These are phyloP conservation scores for Fusarium piperis DNA, from an alignment of 2,329 filamentous ascomycete species.

Conservation along the genomic window DNA sequence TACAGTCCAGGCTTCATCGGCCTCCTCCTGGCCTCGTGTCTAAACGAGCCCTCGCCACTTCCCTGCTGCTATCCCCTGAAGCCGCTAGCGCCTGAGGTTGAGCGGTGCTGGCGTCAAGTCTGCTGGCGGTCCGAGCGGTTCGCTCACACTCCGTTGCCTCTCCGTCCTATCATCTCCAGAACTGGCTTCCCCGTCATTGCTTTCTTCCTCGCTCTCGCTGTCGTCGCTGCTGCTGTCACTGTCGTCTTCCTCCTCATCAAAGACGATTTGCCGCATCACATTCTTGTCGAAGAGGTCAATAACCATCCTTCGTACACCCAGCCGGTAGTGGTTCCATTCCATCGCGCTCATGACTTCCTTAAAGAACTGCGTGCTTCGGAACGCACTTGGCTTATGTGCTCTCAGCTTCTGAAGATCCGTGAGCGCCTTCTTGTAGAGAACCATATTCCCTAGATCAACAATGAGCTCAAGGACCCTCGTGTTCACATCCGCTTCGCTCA, in stretches of 20 bases:
- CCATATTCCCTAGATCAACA: constrained; percentile 90
- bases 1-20: constrained; percentile 26
- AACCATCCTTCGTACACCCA: constrained; percentile 88
- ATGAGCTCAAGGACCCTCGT: constrained; percentile 87
- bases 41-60: background rate
- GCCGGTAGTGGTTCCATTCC: constrained; percentile 87
- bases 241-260: constrained; percentile 63
- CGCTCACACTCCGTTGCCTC: constrained; percentile 64
- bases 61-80: background rate
- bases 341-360: constrained; percentile 85
- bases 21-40: background rate
- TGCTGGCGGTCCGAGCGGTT: constrained; percentile 50
- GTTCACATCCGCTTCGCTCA: constrained; percentile 71
- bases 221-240: constrained; percentile 72
- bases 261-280: constrained; percentile 84
- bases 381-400: constrained; percentile 76
- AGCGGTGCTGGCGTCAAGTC: constrained; percentile 49
- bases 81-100: constrained; percentile 42
- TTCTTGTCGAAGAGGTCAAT: constrained; percentile 94
- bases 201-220: constrained; percentile 58
- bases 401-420: constrained; percentile 84
- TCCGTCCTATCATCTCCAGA: constrained; percentile 66
- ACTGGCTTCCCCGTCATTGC: constrained; percentile 56
- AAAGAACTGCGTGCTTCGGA: constrained; percentile 82
- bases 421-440: constrained; percentile 88